A percentile compares a stretch with the other conserved stretches of the same genome.
These are phyloP conservation scores for Cymbopogon flexuosus DNA, from an alignment of 202 grass and related monocot genomes.

Conservation along the genomic window DNA sequence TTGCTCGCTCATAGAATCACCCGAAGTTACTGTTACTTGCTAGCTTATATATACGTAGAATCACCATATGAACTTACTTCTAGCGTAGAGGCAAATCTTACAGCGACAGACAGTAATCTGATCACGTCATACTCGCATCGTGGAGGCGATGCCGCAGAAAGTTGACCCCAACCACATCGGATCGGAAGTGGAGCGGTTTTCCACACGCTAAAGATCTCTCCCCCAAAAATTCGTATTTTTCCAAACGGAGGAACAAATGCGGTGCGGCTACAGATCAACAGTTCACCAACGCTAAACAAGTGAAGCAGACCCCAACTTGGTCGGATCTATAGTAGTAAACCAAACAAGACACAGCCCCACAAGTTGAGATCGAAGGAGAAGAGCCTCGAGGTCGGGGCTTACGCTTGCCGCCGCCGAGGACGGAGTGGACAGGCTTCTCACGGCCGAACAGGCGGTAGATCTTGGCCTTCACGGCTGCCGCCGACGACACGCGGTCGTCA, in stretches of 20 bases:
- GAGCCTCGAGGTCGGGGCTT: slow-evolving; percentile 13
- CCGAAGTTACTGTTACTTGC: not conserved
- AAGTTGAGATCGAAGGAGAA: not conserved
- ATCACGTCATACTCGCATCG: not conserved
- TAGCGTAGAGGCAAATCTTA: not conserved
- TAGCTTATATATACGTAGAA: no score
- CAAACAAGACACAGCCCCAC: not conserved
- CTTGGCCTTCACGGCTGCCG: slow-evolving; percentile 41
- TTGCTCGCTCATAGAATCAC: not conserved
- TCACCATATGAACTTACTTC: not conserved
- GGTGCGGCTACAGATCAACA: not conserved
- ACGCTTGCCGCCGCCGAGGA: slow-evolving; percentile 89
- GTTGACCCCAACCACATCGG: not conserved
- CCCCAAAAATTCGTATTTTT: no score
- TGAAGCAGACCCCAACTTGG: not conserved
- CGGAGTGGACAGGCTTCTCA: slow-evolving; percentile 67
- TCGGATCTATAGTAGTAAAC: slow-evolving; percentile 22
- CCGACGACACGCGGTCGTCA: slow-evolving; percentile 36
- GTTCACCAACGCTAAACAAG: not conserved
- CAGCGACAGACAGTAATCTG: not conserved
- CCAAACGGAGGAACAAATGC: not conserved
- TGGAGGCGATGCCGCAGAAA: not conserved
- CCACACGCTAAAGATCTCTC: not conserved
- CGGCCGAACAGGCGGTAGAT: slow-evolving; percentile 59
- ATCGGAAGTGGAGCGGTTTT: not conserved